Conservation (phyloP, 2,329 filamentous ascomycete species). For the Pochonia chlamydosporia region DNA sequence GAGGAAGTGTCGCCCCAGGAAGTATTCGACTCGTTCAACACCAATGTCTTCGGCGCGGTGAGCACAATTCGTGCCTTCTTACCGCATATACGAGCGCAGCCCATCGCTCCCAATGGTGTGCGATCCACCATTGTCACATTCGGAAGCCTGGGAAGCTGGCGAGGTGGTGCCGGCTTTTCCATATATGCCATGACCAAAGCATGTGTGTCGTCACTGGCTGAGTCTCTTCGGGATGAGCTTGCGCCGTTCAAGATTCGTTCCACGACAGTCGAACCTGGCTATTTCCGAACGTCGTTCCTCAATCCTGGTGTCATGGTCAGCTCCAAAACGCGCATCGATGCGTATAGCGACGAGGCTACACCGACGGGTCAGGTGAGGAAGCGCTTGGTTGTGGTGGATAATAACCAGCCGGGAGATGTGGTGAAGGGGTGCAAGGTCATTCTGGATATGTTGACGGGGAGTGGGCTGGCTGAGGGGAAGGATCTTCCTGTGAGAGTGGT, state of each 20-base stretch:
- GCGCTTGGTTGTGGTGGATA: conserved; percentile 29
- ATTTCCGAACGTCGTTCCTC: conserved; percentile 47
- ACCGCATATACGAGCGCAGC: conserved; percentile 37
- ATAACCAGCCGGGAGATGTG: conserved; percentile 50
- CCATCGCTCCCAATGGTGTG: conserved; percentile 15
- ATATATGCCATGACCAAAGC: conserved; percentile 41
- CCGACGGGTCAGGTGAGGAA: conserved; percentile 22
- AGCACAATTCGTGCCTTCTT: conserved; percentile 43
- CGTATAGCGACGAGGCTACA: conserved; percentile 23
- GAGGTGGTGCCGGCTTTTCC: conserved; percentile 28
- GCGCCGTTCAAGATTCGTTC: conserved; percentile 38
- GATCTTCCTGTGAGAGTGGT: conserved; percentile 47
- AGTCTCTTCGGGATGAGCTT: conserved; percentile 38
- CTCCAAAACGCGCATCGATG: conserved; percentile 24
- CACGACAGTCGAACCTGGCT: conserved; percentile 42
- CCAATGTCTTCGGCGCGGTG: conserved; percentile 48
- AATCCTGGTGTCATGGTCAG: conserved; percentile 23
- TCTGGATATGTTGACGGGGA: conserved; percentile 49
- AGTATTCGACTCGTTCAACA: conserved; percentile 36
- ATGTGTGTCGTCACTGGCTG: conserved; percentile 37
- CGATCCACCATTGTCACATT: conserved; percentile 35
- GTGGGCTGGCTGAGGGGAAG: conserved; percentile 39
- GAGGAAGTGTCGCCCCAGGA: conserved; percentile 35
- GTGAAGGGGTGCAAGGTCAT: conserved; percentile 45
- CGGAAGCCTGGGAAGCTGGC: conserved; percentile 41